Conservation (phyloP, 1,284 basidiomycete species). For the Papiliotrema laurentii region DNA sequence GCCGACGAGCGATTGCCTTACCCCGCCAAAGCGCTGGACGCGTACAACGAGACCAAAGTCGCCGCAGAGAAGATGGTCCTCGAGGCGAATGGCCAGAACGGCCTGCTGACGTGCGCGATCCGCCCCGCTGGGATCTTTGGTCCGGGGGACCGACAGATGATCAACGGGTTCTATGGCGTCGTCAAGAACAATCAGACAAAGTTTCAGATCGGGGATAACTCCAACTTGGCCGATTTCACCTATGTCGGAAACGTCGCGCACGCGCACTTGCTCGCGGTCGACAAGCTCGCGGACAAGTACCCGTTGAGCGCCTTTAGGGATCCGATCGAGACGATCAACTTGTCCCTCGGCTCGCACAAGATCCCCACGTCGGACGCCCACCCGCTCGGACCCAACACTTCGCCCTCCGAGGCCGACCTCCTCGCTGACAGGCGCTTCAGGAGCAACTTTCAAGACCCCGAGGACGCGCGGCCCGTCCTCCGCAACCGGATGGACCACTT, state of each 20-base stretch:
- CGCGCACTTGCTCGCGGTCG: conserved; percentile 90
- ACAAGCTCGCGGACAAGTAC: conserved; percentile 51
- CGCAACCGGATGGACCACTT: conserved; percentile 58
- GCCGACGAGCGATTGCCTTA: conserved; percentile 82
- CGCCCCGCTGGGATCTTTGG: conserved; percentile 97
- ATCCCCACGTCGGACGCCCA: conserved; percentile 73
- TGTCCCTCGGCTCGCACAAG: conserved; percentile 59
- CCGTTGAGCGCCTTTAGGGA: conserved; percentile 52
- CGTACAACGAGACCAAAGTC: conserved; percentile 96
- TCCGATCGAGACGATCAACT: conserved; percentile 60
- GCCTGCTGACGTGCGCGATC: conserved; percentile 81
- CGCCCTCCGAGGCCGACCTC: conserved; percentile 55
- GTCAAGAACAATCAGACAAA: conserved; percentile 79
- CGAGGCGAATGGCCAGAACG: conserved; percentile 74
- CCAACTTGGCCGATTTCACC: conserved; percentile 94
- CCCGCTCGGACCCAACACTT: conserved; percentile 72
- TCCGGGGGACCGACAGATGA: conserved; percentile 85
- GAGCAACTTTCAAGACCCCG: conserved; percentile 39
- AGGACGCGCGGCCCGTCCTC: conserved; percentile 56
- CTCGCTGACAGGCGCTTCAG: conserved; percentile 57
- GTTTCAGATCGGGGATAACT: conserved; percentile 91
- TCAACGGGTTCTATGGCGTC: conserved; percentile 74
- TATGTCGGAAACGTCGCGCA: conserved; percentile 95
- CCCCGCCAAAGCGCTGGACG: conserved; percentile 74
- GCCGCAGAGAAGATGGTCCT: conserved; percentile 81